phyloP scores from a whole-genome alignment of 2,329 filamentous ascomycete genomes.

The Penicillium griseofulvum region DNA sequence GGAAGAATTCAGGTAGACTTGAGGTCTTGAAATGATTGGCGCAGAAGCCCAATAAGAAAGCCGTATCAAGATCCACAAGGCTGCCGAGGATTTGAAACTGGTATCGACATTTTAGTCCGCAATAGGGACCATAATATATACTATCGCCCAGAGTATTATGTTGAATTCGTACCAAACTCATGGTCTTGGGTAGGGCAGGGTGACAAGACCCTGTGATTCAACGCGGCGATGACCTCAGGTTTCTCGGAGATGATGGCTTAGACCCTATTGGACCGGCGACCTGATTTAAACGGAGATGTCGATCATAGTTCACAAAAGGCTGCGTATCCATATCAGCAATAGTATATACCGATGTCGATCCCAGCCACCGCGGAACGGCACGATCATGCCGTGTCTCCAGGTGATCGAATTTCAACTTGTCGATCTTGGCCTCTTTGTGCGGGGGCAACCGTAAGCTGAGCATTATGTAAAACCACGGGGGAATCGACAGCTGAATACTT shows the following conservation, averaged over 20 bases:
- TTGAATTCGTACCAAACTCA: not conserved
- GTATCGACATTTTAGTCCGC: not conserved
- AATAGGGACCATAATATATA: constrained; percentile 12
- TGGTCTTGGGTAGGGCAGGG: constrained; percentile 14
- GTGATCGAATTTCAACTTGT: constrained; percentile 17
- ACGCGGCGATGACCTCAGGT: constrained; percentile 10
- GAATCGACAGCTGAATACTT: not conserved
- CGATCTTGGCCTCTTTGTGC: constrained; percentile 7
- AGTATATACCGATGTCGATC: not conserved
- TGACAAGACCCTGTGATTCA: constrained; percentile 24
- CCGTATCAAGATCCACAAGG: constrained; percentile 9
- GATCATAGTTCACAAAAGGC: constrained; percentile 10
- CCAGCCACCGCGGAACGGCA: constrained; percentile 1
- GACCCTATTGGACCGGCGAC: constrained; percentile 5
- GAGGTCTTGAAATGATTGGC: constrained; percentile 1
- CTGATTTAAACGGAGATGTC: not conserved
- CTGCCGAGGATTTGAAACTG: not conserved
- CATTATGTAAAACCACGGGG: not conserved
- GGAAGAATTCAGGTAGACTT: not conserved
- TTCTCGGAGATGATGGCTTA: not conserved
- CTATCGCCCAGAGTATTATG: not conserved
- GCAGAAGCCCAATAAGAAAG: constrained; percentile 6
- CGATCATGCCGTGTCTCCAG: constrained; percentile 21
- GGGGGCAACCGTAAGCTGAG: not conserved
- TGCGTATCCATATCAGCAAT: not conserved